A percentile compares a stretch with the other conserved stretches of the same genome.
phyloP scores from a whole-genome alignment of 2,329 filamentous ascomycete species.

The Xylariaceae sp. region DNA sequence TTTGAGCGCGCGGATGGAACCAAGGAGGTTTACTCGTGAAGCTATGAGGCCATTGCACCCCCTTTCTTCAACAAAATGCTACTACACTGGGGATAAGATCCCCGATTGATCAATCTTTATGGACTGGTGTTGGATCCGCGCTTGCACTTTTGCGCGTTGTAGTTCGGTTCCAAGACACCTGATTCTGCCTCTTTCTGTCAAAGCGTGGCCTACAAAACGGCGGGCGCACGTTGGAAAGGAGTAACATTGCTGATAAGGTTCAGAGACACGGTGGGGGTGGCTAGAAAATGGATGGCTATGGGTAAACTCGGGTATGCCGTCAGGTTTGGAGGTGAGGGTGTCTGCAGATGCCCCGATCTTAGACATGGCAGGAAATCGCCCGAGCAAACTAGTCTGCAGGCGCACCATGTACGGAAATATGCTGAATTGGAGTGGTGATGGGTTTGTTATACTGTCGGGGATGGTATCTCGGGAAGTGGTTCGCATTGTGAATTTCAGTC shows the following conservation, averaged over 20 bases:
- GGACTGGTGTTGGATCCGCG: slow-evolving; percentile 31
- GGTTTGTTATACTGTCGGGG: slow-evolving; percentile 26
- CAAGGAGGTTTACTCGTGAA: slow-evolving; percentile 28
- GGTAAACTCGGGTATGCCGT: slow-evolving; percentile 19
- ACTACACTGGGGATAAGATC: slow-evolving; percentile 23
- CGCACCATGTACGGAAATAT: slow-evolving; percentile 15
- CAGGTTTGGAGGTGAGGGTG: slow-evolving; percentile 12
- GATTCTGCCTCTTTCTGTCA: slow-evolving; percentile 19
- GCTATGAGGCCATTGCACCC: slow-evolving; percentile 30
- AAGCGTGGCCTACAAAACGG: slow-evolving; percentile 14
- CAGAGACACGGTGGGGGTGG: slow-evolving; percentile 4
- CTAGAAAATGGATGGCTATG: slow-evolving; percentile 13
- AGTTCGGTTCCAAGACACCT: slow-evolving; percentile 20
- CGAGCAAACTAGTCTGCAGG: background rate
- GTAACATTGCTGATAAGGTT: slow-evolving; percentile 2
- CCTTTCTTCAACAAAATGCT: slow-evolving; percentile 25
- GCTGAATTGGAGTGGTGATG: slow-evolving; percentile 20
- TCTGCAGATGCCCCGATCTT: background rate
- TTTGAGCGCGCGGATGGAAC: slow-evolving; percentile 26
- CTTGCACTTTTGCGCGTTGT: slow-evolving; percentile 25
- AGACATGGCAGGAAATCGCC: slow-evolving; percentile 1
- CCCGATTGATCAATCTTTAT: slow-evolving; percentile 21
- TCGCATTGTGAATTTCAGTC: slow-evolving; percentile 23
- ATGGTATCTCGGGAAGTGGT: slow-evolving; percentile 25
- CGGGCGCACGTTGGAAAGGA: slow-evolving; percentile 22